Percentiles rank a stretch among this genome's conserved stretches.
Evolutionary conservation across 352 stramenopile genomes (phyloP).

Genomic region (Globisporangium abappressorium): DNA sequence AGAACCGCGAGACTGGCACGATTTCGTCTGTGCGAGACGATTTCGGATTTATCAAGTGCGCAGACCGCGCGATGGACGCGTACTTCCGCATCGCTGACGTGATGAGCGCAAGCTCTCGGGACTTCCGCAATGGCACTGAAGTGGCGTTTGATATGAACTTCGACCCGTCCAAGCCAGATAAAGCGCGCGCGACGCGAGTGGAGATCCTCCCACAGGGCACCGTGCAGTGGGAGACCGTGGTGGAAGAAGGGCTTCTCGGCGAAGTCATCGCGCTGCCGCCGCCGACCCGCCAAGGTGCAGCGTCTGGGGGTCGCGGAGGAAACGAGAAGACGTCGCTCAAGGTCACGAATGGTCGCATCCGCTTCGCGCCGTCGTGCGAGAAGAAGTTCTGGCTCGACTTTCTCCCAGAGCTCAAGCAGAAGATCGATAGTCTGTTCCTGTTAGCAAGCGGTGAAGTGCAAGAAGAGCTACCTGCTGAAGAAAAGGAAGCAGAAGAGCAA

Average conservation of each 20-base stretch:
- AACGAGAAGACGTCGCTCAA: slow-evolving; percentile 37
- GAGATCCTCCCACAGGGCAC: slow-evolving; percentile 52
- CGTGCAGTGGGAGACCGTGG: slow-evolving; percentile 60
- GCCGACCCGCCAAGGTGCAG: slow-evolving; percentile 25
- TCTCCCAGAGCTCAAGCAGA: slow-evolving; percentile 53
- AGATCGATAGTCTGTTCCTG: slow-evolving; percentile 52
- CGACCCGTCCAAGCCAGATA: slow-evolving; percentile 42
- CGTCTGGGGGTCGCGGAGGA: slow-evolving; percentile 23
- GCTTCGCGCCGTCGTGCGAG: slow-evolving; percentile 28
- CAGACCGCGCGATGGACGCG: slow-evolving; percentile 55
- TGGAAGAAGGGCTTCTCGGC: slow-evolving; percentile 38
- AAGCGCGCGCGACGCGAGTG: slow-evolving; percentile 57
- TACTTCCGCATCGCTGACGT: slow-evolving; percentile 83
- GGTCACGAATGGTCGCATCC: slow-evolving; percentile 37
- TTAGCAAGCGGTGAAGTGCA: slow-evolving; percentile 5
- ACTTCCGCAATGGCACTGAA: slow-evolving; percentile 55
- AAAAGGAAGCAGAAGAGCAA: slow-evolving; percentile 16
- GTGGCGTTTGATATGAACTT: slow-evolving; percentile 67
- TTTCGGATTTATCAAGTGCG: slow-evolving; percentile 83
- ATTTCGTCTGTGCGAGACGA: slow-evolving; percentile 76
- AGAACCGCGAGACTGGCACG: slow-evolving; percentile 63
- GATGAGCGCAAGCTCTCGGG: slow-evolving; percentile 40
- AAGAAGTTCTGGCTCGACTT: slow-evolving; percentile 60
- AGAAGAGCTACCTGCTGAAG: slow-evolving; percentile 13
- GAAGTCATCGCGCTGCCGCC: slow-evolving; percentile 44